Percentiles rank a stretch among this genome's conserved stretches.
Conservation (phyloP, 495 filamentous ascomycete genomes). For the Acidomyces sp. region DNA sequence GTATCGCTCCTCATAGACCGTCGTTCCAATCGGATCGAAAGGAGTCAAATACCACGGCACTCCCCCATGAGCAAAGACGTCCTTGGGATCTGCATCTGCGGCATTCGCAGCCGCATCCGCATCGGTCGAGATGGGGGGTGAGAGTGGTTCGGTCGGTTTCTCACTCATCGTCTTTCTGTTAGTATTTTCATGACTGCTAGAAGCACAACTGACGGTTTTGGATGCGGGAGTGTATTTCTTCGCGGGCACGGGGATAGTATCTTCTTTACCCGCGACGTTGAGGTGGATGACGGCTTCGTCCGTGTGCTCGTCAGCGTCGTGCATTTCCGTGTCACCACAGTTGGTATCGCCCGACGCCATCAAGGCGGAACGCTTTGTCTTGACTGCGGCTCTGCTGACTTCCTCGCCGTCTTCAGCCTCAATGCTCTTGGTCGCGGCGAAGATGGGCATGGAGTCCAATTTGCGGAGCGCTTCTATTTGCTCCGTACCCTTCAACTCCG, state of each 20-base stretch:
- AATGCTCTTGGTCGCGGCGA: conserved; percentile 9
- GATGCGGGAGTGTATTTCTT: conserved; percentile 5
- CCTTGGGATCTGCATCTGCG: conserved; percentile 36
- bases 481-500: conserved; percentile 56
- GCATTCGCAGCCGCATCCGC: conserved; percentile 23
- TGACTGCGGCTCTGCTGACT: background rate
- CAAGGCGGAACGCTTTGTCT: conserved; percentile 12
- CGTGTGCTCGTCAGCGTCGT: conserved; percentile 13
- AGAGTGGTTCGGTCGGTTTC: conserved; percentile 17
- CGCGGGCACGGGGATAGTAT: background rate
- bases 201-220: conserved; percentile 1
- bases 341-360: conserved; percentile 14
- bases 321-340: conserved; percentile 12
- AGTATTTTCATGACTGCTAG: background rate
- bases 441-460: conserved; percentile 50
- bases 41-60: conserved; percentile 79
- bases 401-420: conserved; percentile 29
- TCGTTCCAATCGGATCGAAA: conserved; percentile 68
- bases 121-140: conserved; percentile 21
- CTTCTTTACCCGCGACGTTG: background rate
- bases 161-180: conserved; percentile 5
- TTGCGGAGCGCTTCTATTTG: conserved; percentile 59
- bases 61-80: conserved; percentile 56
- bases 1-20: conserved; percentile 62
- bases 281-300: conserved; percentile 23